Percentiles rank a stretch among this genome's conserved stretches.
These are phyloP conservation scores for Rutstroemia sp. DNA, from an alignment of 2,329 filamentous ascomycete species.

Conservation along the genomic window DNA sequence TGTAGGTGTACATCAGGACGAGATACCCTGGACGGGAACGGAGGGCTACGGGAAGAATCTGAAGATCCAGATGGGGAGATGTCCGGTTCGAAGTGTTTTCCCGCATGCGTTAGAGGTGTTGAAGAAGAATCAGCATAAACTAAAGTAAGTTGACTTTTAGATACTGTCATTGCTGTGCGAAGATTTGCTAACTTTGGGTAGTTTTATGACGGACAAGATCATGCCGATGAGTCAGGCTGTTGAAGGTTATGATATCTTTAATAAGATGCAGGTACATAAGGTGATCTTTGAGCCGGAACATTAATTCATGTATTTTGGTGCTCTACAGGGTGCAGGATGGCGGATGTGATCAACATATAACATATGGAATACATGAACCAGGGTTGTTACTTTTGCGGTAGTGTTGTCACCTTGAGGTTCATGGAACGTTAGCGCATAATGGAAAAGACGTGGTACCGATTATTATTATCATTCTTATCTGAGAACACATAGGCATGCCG, in stretches of 20 bases:
- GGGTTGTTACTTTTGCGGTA: too few relatives aligned
- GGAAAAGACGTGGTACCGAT: too few relatives aligned
- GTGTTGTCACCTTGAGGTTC: too few relatives aligned
- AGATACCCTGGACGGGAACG: constrained; percentile 56
- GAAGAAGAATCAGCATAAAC: constrained; percentile 56
- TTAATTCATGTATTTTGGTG: not conserved
- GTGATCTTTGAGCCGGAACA: constrained; percentile 51
- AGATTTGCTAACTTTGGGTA: constrained; percentile 30
- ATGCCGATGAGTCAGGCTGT: constrained; percentile 62
- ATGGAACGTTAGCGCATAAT: too few relatives aligned
- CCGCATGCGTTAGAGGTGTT: constrained; percentile 56
- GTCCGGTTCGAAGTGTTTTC: constrained; percentile 68
- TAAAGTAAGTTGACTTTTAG: constrained; percentile 47
- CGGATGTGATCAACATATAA: too few relatives aligned
- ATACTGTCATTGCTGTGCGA: too few relatives aligned
- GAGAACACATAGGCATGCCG: too few relatives aligned
- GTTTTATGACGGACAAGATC: constrained; percentile 71
- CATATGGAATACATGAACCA: too few relatives aligned
- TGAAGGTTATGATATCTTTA: constrained; percentile 64
- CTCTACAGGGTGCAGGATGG: too few relatives aligned
- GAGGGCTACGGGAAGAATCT: constrained; percentile 67
- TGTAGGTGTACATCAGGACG: constrained; percentile 35
- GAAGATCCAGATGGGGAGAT: constrained; percentile 65
- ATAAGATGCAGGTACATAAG: constrained; percentile 67
- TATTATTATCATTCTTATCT: too few relatives aligned